Evolutionary conservation across 441 rosid genomes (phyloP).

Genomic region (Mallotus japonicus): DNA sequence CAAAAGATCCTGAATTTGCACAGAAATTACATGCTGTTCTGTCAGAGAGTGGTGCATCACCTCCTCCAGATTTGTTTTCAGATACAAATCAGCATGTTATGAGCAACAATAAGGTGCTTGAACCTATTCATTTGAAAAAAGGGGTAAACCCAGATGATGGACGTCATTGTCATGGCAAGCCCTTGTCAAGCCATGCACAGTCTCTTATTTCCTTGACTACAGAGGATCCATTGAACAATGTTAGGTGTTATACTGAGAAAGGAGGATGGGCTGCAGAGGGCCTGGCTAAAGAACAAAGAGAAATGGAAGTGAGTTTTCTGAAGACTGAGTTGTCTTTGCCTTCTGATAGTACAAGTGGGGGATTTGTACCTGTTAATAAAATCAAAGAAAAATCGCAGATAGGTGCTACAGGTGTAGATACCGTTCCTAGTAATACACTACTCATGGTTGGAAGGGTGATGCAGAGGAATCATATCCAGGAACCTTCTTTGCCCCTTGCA

Average conservation of each 20-base stretch:
- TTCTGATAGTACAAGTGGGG: slow-evolving; percentile 34
- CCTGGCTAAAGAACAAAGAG: slow-evolving; percentile 40
- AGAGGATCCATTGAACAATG: slow-evolving; percentile 19
- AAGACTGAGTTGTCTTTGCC: slow-evolving; percentile 36
- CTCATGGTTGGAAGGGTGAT: slow-evolving; percentile 24
- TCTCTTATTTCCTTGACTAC: slow-evolving; percentile 25
- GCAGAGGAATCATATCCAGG: slow-evolving; percentile 29
- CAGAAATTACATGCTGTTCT: slow-evolving; percentile 89
- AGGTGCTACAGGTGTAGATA: slow-evolving; percentile 28
- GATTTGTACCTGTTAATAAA: slow-evolving; percentile 29
- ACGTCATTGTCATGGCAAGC: slow-evolving; percentile 34
- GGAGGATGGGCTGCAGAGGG: slow-evolving; percentile 36
- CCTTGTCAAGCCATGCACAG: slow-evolving; percentile 31
- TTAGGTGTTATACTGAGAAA: slow-evolving; percentile 28
- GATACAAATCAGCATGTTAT: slow-evolving; percentile 52
- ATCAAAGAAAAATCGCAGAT: slow-evolving; percentile 28
- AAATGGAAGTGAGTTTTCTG: slow-evolving; percentile 33
- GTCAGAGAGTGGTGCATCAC: slow-evolving; percentile 92
- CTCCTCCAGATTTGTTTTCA: slow-evolving; percentile 78
- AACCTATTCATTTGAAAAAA: slow-evolving; percentile 34
- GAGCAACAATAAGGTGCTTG: slow-evolving; percentile 38
- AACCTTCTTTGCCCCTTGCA: slow-evolving; percentile 29
- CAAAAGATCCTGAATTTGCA: slow-evolving; percentile 91
- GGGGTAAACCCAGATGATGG: slow-evolving; percentile 29
- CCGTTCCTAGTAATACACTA: slow-evolving; percentile 18